These are phyloP conservation scores for Leccinum cinnamomeum DNA, from an alignment of 1,284 basidiomycete genomes.

Conservation along the genomic window DNA sequence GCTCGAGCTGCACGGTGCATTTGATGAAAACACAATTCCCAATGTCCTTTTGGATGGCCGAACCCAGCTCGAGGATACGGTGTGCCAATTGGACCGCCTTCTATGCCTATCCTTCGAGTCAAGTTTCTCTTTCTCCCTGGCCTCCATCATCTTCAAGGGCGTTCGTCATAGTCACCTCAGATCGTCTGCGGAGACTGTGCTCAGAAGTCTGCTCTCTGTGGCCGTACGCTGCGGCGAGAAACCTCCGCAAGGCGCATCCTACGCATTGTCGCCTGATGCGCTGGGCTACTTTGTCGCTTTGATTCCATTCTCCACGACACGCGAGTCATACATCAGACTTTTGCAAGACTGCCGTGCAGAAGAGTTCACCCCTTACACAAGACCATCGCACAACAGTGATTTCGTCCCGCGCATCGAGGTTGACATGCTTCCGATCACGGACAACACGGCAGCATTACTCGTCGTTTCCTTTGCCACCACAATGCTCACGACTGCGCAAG, in stretches of 20 bases:
- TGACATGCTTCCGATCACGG: slow-evolving; percentile 62
- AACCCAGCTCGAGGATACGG: slow-evolving; percentile 62
- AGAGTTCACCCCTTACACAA: slow-evolving; percentile 41
- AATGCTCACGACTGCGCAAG: slow-evolving; percentile 76
- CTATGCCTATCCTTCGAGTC: slow-evolving; percentile 77
- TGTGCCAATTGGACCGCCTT: slow-evolving; percentile 71
- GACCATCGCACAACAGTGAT: slow-evolving; percentile 46
- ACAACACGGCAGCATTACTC: slow-evolving; percentile 68
- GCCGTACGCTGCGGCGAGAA: slow-evolving; percentile 50
- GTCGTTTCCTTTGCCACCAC: slow-evolving; percentile 75
- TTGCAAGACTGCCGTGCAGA: slow-evolving; percentile 63
- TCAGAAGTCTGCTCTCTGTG: slow-evolving; percentile 58
- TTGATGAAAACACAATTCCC: slow-evolving; percentile 55
- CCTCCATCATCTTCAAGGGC: slow-evolving; percentile 84
- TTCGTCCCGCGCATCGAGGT: slow-evolving; percentile 56
- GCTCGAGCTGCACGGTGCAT: slow-evolving; percentile 60
- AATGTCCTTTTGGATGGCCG: slow-evolving; percentile 67
- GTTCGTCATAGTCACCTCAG: slow-evolving; percentile 67
- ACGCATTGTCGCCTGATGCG: slow-evolving; percentile 55
- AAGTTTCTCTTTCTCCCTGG: slow-evolving; percentile 79
- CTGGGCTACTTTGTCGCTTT: slow-evolving; percentile 84
- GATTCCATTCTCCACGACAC: slow-evolving; percentile 65
- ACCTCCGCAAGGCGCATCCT: slow-evolving; percentile 40
- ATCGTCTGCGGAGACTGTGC: slow-evolving; percentile 55
- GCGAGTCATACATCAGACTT: slow-evolving; percentile 55